These are phyloP conservation scores for Apodospora peruviana DNA, from an alignment of 495 filamentous ascomycete genomes.

Conservation along the genomic window DNA sequence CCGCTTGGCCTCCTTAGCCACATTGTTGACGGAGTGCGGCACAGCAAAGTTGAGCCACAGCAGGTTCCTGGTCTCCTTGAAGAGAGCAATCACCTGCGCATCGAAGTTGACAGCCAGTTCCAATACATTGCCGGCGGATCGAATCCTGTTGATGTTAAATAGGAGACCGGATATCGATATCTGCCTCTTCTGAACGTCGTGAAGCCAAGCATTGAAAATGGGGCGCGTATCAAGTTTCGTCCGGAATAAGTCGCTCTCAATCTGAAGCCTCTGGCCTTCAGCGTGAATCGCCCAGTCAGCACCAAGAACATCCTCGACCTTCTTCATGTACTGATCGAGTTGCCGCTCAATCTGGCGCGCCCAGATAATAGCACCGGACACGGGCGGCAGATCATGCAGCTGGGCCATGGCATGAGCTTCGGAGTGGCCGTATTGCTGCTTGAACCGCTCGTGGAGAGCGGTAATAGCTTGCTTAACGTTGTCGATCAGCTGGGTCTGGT, in stretches of 20 bases:
- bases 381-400: conserved; percentile 87
- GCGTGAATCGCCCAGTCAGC: conserved; percentile 89
- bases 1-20: conserved; percentile 93
- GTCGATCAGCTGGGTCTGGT: conserved; percentile 93
- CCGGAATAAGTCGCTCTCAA: conserved; percentile 82
- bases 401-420: conserved; percentile 98
- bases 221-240: conserved; percentile 92
- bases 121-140: conserved; percentile 75
- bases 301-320: conserved; percentile 91
- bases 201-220: conserved; percentile 91
- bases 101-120: conserved; percentile 96
- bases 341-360: conserved; percentile 94
- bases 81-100: conserved; percentile 89
- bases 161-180: conserved; percentile 87
- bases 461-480: conserved; percentile 95
- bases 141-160: conserved; percentile 82
- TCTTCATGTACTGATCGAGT: conserved; percentile 92
- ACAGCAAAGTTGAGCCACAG: conserved; percentile 89
- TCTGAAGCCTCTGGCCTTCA: conserved; percentile 89
- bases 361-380: conserved; percentile 96
- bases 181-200: conserved; percentile 78
- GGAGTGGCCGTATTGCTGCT: conserved; percentile 95
- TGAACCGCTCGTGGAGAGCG: conserved; percentile 90
- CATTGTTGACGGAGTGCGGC: conserved; percentile 87
- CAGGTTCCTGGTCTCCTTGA: conserved; percentile 97